A percentile compares a stretch with the other conserved stretches of the same genome.
phyloP scores from a whole-genome alignment of 2,329 filamentous ascomycete species.

The Fusarium fracticaudum region DNA sequence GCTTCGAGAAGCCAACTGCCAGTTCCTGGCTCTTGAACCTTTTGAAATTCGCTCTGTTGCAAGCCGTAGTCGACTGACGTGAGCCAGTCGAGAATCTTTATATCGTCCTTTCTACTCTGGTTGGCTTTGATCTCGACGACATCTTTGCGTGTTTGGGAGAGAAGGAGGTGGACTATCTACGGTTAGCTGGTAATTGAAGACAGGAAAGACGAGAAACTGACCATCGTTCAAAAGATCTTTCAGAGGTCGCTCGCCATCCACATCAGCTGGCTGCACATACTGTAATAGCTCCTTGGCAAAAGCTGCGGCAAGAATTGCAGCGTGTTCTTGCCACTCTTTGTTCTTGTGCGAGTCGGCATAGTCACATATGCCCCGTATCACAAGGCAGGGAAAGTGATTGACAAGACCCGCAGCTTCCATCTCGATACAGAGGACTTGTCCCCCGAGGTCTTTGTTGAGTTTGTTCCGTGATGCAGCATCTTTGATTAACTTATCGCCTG shows the following conservation, averaged over 20 bases:
- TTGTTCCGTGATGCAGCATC: not conserved
- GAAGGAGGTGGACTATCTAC: fast-evolving
- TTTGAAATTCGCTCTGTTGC: not conserved
- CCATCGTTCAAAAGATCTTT: not conserved
- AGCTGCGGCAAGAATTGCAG: not conserved
- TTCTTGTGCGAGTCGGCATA: not conserved
- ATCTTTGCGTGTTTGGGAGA: not conserved
- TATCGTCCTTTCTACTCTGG: not conserved
- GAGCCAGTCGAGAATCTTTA: not conserved
- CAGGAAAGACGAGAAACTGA: fast-evolving
- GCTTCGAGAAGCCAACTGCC: not conserved
- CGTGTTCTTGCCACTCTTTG: not conserved
- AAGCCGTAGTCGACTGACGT: not conserved
- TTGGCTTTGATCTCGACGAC: fast-evolving
- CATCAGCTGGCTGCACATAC: not conserved
- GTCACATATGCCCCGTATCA: not conserved
- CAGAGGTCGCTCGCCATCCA: fast-evolving
- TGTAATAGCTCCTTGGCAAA: not conserved
- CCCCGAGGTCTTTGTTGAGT: not conserved
- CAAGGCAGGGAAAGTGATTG: not conserved
- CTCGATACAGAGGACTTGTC: not conserved
- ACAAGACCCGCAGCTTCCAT: not conserved
- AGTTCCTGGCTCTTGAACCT: not conserved
- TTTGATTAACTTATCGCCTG: not conserved
- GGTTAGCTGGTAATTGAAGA: fast-evolving